A percentile compares a stretch with the other conserved stretches of the same genome.
phyloP scores from a whole-genome alignment of 2,329 filamentous ascomycete genomes.

The Aureobasidium vineae region DNA sequence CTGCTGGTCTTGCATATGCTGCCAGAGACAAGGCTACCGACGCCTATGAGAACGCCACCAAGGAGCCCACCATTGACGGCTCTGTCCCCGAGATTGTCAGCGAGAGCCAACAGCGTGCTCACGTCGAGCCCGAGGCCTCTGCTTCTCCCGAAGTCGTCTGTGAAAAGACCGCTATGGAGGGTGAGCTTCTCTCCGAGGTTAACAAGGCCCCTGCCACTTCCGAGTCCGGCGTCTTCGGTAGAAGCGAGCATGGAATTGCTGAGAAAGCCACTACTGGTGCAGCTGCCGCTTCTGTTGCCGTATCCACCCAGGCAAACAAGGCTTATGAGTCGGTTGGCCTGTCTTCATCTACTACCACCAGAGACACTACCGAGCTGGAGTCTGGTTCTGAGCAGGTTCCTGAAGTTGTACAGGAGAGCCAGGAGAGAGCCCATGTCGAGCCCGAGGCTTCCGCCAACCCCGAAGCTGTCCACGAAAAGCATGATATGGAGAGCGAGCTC shows the following conservation, averaged over 20 bases:
- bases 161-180: constrained; percentile 56
- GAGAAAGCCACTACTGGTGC: constrained; percentile 43
- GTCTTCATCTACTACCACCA: constrained; percentile 33
- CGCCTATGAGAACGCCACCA: constrained; percentile 14
- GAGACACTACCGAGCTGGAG: constrained; percentile 36
- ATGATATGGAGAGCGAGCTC: constrained; percentile 66
- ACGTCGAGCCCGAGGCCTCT: constrained; percentile 64
- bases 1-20: constrained; percentile 39
- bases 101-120: constrained; percentile 68
- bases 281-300: constrained; percentile 43
- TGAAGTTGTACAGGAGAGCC: constrained; percentile 53
- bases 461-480: constrained; percentile 48
- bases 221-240: constrained; percentile 41
- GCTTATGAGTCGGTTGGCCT: background rate
- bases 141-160: constrained; percentile 56
- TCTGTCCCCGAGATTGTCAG: constrained; percentile 61
- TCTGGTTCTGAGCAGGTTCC: constrained; percentile 40
- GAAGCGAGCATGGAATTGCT: constrained; percentile 28
- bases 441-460: constrained; percentile 66
- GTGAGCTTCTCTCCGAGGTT: constrained; percentile 64
- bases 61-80: constrained; percentile 23
- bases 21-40: constrained; percentile 38
- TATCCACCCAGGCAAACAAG: constrained; percentile 29
- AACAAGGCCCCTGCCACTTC: constrained; percentile 40
- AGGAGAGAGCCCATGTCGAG: constrained; percentile 61